These are phyloP conservation scores for Phytophthora crassamura DNA, from an alignment of 352 stramenopile species.

Conservation along the genomic window DNA sequence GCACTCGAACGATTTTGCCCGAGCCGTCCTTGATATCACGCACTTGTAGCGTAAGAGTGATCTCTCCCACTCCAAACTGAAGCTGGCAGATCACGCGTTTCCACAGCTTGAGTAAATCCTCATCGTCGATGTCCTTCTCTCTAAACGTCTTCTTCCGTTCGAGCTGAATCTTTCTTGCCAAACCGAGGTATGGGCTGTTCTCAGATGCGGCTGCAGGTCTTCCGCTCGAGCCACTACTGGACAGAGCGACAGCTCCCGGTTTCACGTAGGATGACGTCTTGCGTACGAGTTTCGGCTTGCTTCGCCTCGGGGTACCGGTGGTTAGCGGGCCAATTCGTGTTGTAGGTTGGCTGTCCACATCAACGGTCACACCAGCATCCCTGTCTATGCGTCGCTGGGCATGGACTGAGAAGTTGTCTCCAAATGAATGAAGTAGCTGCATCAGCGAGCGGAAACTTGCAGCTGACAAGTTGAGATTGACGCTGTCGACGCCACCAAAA, in stretches of 20 bases:
- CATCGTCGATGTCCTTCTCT: conserved; percentile 68
- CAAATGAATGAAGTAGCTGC: conserved; percentile 71
- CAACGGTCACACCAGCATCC: conserved; percentile 24
- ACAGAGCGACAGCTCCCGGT: conserved; percentile 25
- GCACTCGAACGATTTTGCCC: conserved; percentile 64
- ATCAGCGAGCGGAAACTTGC: conserved; percentile 67
- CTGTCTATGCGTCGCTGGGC: conserved; percentile 37
- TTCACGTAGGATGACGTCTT: conserved; percentile 40
- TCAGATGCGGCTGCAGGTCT: conserved; percentile 23
- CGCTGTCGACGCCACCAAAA: conserved; percentile 69
- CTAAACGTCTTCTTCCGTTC: conserved; percentile 42
- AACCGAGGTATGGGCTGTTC: conserved; percentile 44
- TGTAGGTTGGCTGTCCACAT: conserved; percentile 12
- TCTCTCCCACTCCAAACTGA: conserved; percentile 62
- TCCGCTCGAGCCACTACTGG: conserved; percentile 37
- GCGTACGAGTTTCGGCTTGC: conserved; percentile 40
- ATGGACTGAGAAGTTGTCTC: conserved; percentile 66
- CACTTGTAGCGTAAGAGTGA: conserved; percentile 64
- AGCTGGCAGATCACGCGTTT: conserved; percentile 70
- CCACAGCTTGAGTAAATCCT: conserved; percentile 84
- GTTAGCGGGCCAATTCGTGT: conserved; percentile 12
- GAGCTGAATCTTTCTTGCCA: conserved; percentile 46
- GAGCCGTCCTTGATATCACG: conserved; percentile 43
- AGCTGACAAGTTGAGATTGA: conserved; percentile 77
- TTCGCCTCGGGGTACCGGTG: conserved; percentile 20